Base-by-base conservation (phyloP, 2,329 filamentous ascomycete species). In the Penicillium janthinellum region DNA sequence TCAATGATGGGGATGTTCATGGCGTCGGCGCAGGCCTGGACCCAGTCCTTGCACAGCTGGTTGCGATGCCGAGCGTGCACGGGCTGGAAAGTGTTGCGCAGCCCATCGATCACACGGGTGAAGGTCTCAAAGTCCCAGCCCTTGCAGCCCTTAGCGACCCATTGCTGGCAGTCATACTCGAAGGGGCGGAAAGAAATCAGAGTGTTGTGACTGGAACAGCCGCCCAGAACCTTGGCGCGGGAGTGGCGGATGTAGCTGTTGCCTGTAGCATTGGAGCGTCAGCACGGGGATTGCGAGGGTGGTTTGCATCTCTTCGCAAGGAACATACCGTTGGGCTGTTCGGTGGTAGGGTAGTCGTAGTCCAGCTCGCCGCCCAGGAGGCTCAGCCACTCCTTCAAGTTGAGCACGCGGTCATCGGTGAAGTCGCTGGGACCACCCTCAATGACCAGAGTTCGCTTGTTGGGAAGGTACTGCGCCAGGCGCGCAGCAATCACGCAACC, bases 161-260 rank as follows among this genome's bases (percentile, higher is more conserved):
- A 96, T 69, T 90, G 84, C 72, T 91, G 84, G 79, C 90, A 86
- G 77, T 96, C 92, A 76, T 96, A 93, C 76, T 92, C 87, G 73
- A 96, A 96, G 7, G 92, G 91, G 28, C 92, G 87, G 85, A 96
- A 96, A 17, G 90, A 95, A 77, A 96, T 96, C 70, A 96, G 83
- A 20, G 92, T 96, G 80, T 96, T 96, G 84, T 96, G 92, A 60
- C 90, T 94, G 47, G 92, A 96, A 83, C 92, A 96, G 67, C 92
- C 92, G 67, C 92, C 92, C 34, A 96, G 85, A 41, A 96, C 92
- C 82, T 96, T 96, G 64, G 92, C 92, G 63, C 92, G 89, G 14
- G 92, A 96, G 81, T 96, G 92, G 65, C 92, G 88, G 79, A 96
- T 96, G 79, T 92, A 85, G 58, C 90, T 95, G 82, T 96, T 96